Conservation (phyloP, 23 red algal genomes). For the Gracilaria vermiculophylla region DNA sequence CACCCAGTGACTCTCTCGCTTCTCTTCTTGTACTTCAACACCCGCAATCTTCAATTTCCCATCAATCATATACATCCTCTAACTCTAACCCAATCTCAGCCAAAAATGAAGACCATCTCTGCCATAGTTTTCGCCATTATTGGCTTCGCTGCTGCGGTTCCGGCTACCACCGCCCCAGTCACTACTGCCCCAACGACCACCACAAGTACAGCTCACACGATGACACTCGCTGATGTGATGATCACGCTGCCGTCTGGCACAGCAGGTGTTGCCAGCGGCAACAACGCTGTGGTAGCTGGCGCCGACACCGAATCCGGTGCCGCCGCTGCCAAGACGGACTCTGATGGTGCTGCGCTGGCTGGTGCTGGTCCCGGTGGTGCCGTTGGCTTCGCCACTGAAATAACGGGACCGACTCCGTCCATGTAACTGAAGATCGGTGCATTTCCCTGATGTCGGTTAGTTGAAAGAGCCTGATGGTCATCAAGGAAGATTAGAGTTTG, state of each 20-base stretch:
- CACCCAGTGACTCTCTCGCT: too few relatives aligned
- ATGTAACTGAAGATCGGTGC: neutral
- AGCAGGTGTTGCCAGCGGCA: neutral
- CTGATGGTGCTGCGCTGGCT: neutral
- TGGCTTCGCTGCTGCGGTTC: neutral
- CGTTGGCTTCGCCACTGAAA: neutral
- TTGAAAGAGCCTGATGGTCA: too few relatives aligned
- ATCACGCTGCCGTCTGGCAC: neutral
- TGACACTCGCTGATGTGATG: neutral
- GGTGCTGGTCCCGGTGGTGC: neutral
- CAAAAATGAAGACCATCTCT: constrained; percentile 21
- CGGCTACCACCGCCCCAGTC: neutral
- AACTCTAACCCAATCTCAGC: neutral
- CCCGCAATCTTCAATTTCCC: neutral
- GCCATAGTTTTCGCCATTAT: neutral
- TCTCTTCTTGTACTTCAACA: too few relatives aligned
- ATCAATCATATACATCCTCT: neutral
- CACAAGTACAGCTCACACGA: neutral
- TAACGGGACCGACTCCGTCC: neutral
- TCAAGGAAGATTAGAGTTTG: too few relatives aligned
- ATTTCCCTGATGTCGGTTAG: too few relatives aligned
- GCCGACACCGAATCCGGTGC: neutral
- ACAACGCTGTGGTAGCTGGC: neutral
- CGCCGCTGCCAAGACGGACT: neutral
- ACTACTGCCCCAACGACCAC: neutral